Conservation (phyloP, 176 grass and related monocot genomes). For the Zoysia pacifica region DNA sequence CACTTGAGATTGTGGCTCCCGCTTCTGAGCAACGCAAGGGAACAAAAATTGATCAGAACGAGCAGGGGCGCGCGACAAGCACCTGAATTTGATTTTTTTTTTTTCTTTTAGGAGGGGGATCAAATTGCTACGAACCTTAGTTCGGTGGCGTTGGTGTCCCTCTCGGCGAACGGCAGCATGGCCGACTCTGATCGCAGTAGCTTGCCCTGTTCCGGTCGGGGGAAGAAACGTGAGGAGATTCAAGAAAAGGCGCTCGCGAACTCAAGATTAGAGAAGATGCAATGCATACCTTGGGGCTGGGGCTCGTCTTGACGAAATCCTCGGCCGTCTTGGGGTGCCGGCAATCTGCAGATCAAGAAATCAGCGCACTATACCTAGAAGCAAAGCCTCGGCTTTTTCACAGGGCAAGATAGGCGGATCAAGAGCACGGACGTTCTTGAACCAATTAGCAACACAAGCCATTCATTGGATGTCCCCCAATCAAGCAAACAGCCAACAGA, state of each 20-base stretch:
- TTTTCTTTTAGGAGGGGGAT: no score
- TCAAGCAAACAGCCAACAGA: not conserved
- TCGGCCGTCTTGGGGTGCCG: slow-evolving; percentile 71
- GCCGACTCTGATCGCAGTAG: slow-evolving; percentile 74
- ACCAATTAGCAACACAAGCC: not conserved
- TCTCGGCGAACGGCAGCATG: slow-evolving; percentile 70
- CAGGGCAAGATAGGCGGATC: not conserved
- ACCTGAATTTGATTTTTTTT: slow-evolving; percentile 2
- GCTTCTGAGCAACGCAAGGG: slow-evolving; percentile 48
- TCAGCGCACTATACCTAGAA: not conserved
- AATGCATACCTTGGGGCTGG: slow-evolving; percentile 69
- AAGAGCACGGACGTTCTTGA: slow-evolving; percentile 23
- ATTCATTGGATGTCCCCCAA: not conserved
- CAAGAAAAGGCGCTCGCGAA: slow-evolving; percentile 1
- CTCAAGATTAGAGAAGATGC: not conserved
- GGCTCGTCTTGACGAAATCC: slow-evolving; percentile 62
- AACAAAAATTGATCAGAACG: slow-evolving; percentile 28
- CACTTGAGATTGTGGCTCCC: slow-evolving; percentile 64
- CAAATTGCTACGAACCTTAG: slow-evolving; percentile 48
- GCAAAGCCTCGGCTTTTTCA: not conserved
- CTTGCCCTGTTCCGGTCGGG: slow-evolving; percentile 52
- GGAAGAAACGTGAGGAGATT: slow-evolving; percentile 21
- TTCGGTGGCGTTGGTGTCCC: slow-evolving; percentile 41
- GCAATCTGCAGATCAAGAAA: slow-evolving; percentile 69
- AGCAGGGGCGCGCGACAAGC: not conserved